These are phyloP conservation scores for Pseudogymnoascus sp. DNA, from an alignment of 2,329 filamentous ascomycete genomes.

Conservation along the genomic window DNA sequence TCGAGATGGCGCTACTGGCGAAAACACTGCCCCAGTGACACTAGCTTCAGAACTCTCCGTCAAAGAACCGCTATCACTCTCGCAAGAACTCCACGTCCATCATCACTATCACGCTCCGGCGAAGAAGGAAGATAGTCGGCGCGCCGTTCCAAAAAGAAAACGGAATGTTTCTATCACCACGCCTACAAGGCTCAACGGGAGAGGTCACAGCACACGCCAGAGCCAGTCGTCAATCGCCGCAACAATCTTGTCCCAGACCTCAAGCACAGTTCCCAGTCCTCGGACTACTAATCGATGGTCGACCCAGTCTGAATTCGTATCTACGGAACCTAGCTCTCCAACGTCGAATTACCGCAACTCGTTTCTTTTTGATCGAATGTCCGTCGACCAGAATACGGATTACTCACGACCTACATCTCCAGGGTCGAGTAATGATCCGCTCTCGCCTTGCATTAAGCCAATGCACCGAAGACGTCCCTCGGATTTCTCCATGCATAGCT, in stretches of 20 bases:
- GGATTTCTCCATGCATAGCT: conserved; percentile 37
- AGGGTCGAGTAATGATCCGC: conserved; percentile 60
- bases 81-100: conserved; percentile 81
- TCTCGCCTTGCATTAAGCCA: conserved; percentile 49
- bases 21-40: conserved; percentile 37
- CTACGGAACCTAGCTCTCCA: conserved; percentile 75
- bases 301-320: conserved; percentile 55
- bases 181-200: conserved; percentile 29
- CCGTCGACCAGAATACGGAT: conserved; percentile 48
- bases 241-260: conserved; percentile 33
- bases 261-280: conserved; percentile 43
- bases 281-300: conserved; percentile 53
- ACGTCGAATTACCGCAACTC: conserved; percentile 62
- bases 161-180: conserved; percentile 52
- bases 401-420: conserved; percentile 74
- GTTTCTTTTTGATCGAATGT: conserved; percentile 68
- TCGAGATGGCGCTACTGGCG: conserved; percentile 29
- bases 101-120: conserved; percentile 76
- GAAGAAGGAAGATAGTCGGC: conserved; percentile 49
- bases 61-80: conserved; percentile 34
- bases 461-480: conserved; percentile 48
- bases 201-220: conserved; percentile 33
- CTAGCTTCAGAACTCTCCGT: conserved; percentile 64
- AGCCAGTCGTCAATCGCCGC: conserved; percentile 33
- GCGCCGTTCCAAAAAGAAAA: conserved; percentile 54